Conservation (phyloP, 192 early-diverging fungal species). For the Oehlia diaphana region DNA sequence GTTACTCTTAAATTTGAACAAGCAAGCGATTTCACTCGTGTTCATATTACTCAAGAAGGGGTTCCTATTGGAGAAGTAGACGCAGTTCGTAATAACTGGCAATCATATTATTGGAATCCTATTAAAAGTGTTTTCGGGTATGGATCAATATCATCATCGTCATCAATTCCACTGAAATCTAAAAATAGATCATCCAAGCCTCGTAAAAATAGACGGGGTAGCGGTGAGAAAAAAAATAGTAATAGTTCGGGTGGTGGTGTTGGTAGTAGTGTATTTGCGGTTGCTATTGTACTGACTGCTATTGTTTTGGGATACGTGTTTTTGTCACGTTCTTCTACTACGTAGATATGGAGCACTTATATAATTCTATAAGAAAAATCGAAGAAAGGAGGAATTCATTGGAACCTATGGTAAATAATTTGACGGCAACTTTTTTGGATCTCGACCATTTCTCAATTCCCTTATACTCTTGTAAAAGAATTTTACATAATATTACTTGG, state of each 20-base stretch:
- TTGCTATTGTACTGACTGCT: constrained; percentile 44
- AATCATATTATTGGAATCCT: constrained; percentile 88
- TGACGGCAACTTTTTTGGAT: not conserved
- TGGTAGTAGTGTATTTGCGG: constrained; percentile 9
- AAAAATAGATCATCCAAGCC: not conserved
- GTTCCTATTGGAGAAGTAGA: constrained; percentile 91
- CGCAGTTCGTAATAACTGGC: constrained; percentile 84
- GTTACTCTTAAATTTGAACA: constrained; percentile 79
- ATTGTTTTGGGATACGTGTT: constrained; percentile 47
- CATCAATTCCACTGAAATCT: not conserved
- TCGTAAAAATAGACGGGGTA: constrained; percentile 13
- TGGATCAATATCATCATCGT: constrained; percentile 29
- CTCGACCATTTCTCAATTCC: not conserved
- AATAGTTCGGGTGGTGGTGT: not conserved
- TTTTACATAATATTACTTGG: not conserved
- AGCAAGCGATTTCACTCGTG: constrained; percentile 58
- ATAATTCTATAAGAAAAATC: constrained; percentile 8
- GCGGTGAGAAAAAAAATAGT: not conserved
- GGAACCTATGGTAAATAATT: not conserved
- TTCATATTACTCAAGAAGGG: constrained; percentile 77
- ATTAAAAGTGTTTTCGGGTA: constrained; percentile 93
- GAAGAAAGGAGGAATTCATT: not conserved
- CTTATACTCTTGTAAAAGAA: not conserved
- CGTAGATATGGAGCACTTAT: constrained; percentile 28
- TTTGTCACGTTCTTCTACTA: constrained; percentile 27